Percentiles rank a stretch among this genome's conserved stretches.
Evolutionary conservation across 164 flowering plant species (phyloP).

Genomic region (Chimonanthus praecox): DNA sequence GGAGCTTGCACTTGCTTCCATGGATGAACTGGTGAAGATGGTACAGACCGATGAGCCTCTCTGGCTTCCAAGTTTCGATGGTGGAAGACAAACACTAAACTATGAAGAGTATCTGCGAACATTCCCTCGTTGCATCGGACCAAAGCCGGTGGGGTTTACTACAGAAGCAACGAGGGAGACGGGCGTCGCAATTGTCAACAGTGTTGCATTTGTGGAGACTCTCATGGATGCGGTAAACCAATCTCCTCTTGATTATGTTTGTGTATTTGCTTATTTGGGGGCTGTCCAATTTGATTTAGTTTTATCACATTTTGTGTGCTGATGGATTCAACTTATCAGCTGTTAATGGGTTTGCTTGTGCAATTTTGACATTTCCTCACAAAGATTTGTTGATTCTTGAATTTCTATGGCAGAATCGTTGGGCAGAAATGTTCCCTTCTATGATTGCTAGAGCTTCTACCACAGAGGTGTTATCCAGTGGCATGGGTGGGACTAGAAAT

Average conservation of each 20-base stretch:
- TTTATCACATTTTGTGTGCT: not conserved
- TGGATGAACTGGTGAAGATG: conserved; percentile 90
- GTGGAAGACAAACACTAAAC: conserved; percentile 59
- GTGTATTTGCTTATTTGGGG: not conserved
- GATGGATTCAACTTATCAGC: not conserved
- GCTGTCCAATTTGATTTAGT: not conserved
- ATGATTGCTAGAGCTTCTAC: conserved; percentile 70
- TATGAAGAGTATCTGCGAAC: conserved; percentile 64
- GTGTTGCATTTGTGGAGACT: conserved; percentile 87
- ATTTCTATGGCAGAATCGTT: conserved; percentile 48
- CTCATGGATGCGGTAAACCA: conserved; percentile 76
- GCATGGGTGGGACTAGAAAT: conserved; percentile 83
- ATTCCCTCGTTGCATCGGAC: conserved; percentile 64
- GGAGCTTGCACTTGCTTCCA: conserved; percentile 85
- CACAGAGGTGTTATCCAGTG: conserved; percentile 65
- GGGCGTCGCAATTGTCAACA: conserved; percentile 83
- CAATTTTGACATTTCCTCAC: not conserved
- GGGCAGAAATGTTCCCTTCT: conserved; percentile 93
- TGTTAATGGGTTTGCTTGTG: not conserved
- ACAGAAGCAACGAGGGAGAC: conserved; percentile 75
- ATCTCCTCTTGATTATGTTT: not conserved
- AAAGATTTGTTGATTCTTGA: not conserved
- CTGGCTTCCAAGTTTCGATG: conserved; percentile 62
- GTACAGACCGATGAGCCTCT: conserved; percentile 76
- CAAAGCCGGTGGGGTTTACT: conserved; percentile 72